A percentile compares a stretch with the other conserved stretches of the same genome.
Conservation (phyloP, 305 asterid species). For the Solanum chacoense region DNA sequence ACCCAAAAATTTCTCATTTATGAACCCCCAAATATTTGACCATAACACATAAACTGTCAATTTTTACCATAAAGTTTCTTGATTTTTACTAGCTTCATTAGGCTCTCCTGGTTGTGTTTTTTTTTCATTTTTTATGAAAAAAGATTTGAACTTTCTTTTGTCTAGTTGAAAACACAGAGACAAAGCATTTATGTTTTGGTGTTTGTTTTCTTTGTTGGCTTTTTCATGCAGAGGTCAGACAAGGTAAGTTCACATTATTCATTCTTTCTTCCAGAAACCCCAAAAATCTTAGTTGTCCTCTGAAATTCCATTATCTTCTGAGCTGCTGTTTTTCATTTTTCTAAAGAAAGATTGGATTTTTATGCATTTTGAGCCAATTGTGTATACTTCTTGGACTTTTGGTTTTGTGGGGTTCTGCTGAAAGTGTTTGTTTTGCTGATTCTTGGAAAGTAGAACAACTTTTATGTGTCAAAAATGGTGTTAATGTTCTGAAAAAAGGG, state of each 20-base stretch:
- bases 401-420: not conserved
- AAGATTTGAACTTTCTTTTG: not conserved
- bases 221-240: constrained; percentile 19
- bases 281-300: constrained; percentile 6
- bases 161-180: constrained; percentile 7
- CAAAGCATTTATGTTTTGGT: constrained; percentile 9
- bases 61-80: not conserved
- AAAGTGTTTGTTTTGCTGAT: not conserved
- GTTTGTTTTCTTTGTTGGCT: constrained; percentile 28
- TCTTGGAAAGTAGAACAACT: not conserved
- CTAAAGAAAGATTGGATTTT: not conserved
- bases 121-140: not conserved
- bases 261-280: constrained; percentile 1
- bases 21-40: constrained; percentile 19
- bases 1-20: constrained; percentile 22
- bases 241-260: constrained; percentile 12
- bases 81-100: not conserved
- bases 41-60: constrained; percentile 12
- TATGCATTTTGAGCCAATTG: not conserved
- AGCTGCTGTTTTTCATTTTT: not conserved
- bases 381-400: not conserved
- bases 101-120: not conserved
- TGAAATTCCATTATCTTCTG: not conserved
- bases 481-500: not conserved
- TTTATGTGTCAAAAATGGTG: not conserved